Base-by-base conservation (phyloP, 2,329 filamentous ascomycete species). In the Fusarium sp. region DNA sequence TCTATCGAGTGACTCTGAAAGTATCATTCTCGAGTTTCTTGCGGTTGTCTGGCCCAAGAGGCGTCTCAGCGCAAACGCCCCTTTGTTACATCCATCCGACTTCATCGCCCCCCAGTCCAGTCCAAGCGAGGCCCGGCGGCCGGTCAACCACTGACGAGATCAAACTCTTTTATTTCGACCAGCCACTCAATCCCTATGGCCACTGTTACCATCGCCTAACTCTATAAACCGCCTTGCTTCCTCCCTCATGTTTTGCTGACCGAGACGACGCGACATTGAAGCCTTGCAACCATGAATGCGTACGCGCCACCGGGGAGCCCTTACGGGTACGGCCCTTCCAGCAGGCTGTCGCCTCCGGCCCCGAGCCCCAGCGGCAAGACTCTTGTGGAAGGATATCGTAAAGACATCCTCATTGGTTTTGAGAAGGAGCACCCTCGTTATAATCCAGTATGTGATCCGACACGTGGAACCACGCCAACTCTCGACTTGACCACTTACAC, bases 341-440 rank as follows among this genome's bases (percentile, higher is more conserved):
- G 80, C 70, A 72, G 80, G 70, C 70, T 80, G 56, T 78, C 81
- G 40, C 78, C 80, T 24, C 79, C 80, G 70, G 79, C 74, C 78
- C 78, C 82, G 61, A 79, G 78, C 60, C 84, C 85, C 42, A 85
- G 82, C 51, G 83, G 83, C 60, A 89, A 87, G 75, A 83, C 84
- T 22, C 83, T 91, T 66, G 84, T 90, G 59, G 87, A 92, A 63
- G 89, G 88, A 49, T 93, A 92, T 80, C 85, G 86, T 58, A 84
- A 83, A 58, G 88, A 90, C 67, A 85, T 88, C 63, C 78, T 88
- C 62, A 86, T 86, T 71, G 86, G 86, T 10, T 89, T 89, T 73
- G 86, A 88, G 75, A 85, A 83, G 69, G 87, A 89, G 55, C 86
- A 83, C 69, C 84, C 88, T 46, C 86, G 85, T 66, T 90, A 86